phyloP scores from a whole-genome alignment of 2,329 filamentous ascomycete species.

The Trematosphaeria pertusa region DNA sequence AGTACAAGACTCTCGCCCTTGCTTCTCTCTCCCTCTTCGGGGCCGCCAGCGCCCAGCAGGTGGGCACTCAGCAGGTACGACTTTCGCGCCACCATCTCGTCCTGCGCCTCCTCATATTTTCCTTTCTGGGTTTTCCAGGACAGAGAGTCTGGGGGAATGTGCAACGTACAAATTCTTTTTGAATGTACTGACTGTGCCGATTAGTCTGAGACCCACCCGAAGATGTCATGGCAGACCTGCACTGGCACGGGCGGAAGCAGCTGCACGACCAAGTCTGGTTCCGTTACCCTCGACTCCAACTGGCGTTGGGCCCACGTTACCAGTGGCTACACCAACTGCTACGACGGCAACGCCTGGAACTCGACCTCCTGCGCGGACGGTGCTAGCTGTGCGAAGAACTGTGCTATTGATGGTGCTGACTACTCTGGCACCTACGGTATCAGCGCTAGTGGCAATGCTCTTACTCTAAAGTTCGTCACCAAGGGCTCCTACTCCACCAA shows the following conservation, averaged over 20 bases:
- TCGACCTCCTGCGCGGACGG: slow-evolving; percentile 49
- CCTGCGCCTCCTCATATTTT: neutral
- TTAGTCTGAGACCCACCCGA: slow-evolving; percentile 53
- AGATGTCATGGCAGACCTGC: slow-evolving; percentile 49
- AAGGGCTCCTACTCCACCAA: slow-evolving; percentile 54
- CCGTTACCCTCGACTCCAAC: slow-evolving; percentile 55
- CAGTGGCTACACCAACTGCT: slow-evolving; percentile 57
- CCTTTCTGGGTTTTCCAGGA: neutral
- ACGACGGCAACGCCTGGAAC: slow-evolving; percentile 55
- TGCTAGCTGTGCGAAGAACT: slow-evolving; percentile 48
- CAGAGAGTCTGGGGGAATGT: too few relatives aligned
- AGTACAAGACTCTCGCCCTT: slow-evolving; percentile 48
- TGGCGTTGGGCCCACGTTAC: slow-evolving; percentile 59
- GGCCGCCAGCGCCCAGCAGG: slow-evolving; percentile 51
- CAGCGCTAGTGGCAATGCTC: slow-evolving; percentile 58
- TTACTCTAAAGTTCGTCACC: slow-evolving; percentile 66
- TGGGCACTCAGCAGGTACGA: slow-evolving; percentile 40
- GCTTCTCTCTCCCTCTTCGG: slow-evolving; percentile 50
- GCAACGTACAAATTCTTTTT: too few relatives aligned
- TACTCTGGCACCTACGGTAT: slow-evolving; percentile 57
- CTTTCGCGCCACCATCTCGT: neutral
- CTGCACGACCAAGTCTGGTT: slow-evolving; percentile 47
- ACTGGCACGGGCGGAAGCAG: slow-evolving; percentile 47
- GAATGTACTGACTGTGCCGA: slow-evolving; percentile 27
- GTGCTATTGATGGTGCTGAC: slow-evolving; percentile 53